Conservation (phyloP, 495 filamentous ascomycete species). For the Hypoxylon perforatum region DNA sequence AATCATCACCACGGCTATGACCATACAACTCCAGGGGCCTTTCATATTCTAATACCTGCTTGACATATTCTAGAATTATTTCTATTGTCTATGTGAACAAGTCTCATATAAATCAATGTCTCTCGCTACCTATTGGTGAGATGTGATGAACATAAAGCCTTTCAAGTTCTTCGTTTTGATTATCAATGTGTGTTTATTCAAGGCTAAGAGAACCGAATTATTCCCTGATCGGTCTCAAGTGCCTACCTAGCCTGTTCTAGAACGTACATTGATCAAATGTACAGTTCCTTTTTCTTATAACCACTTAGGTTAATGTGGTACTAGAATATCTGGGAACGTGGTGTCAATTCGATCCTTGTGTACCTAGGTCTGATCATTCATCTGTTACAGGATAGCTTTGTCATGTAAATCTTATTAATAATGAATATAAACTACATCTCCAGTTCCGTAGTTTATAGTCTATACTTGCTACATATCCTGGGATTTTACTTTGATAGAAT, state of each 20-base stretch:
- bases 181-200: neutral
- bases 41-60: neutral
- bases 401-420: neutral
- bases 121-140: constrained; percentile 6
- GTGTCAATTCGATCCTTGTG: neutral
- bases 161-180: neutral
- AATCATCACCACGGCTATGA: neutral
- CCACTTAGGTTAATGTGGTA: neutral
- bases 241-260: neutral
- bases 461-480: neutral
- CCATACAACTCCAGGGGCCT: too few relatives aligned
- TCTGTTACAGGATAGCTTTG: neutral
- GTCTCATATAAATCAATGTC: neutral
- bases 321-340: constrained; percentile 15
- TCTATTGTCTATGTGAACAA: constrained; percentile 13
- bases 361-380: neutral
- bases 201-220: neutral
- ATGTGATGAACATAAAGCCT: neutral
- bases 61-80: constrained; percentile 13
- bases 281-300: constrained; percentile 6
- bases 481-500: neutral
- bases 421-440: constrained; percentile 11
- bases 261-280: neutral
- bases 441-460: neutral
- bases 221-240: neutral